A percentile compares a stretch with the other conserved stretches of the same genome.
Conservation (phyloP, 345 rosid species). For the Alliaria petiolata region DNA sequence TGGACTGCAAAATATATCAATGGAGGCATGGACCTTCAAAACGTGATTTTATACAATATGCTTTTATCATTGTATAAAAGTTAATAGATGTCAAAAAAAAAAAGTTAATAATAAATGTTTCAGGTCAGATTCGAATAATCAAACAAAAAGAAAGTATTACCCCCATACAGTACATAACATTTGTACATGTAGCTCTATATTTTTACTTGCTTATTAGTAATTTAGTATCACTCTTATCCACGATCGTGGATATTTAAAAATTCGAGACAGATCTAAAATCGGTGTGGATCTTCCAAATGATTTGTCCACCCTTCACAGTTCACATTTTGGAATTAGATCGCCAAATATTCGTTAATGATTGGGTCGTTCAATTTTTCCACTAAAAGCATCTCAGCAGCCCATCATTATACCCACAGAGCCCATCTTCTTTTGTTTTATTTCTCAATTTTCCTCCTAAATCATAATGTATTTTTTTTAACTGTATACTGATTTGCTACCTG, state of each 20-base stretch:
- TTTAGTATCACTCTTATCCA: neutral
- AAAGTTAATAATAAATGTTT: neutral
- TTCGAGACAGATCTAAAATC: conserved; percentile 1
- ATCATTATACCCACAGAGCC: conserved; percentile 7
- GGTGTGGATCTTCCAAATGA: neutral
- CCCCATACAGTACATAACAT: neutral
- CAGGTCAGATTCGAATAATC: neutral
- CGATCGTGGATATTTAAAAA: neutral
- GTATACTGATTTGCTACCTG: neutral
- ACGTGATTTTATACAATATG: neutral
- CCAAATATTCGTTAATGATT: neutral
- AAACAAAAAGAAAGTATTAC: neutral
- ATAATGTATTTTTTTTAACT: neutral
- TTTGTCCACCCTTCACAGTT: neutral
- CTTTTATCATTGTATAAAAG: neutral
- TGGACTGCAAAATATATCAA: neutral
- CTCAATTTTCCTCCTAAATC: neutral
- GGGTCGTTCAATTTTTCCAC: neutral
- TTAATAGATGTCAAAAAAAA: too few relatives aligned
- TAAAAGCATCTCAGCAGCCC: conserved; percentile 7
- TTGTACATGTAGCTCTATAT: neutral
- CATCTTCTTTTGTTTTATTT: conserved; percentile 1
- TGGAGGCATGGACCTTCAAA: neutral
- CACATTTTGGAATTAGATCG: neutral
- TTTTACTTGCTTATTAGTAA: neutral